A percentile compares a stretch with the other conserved stretches of the same genome.
phyloP scores from a whole-genome alignment of 202 grass and related monocot genomes.

The Schoenoplectus tabernaemontani region DNA sequence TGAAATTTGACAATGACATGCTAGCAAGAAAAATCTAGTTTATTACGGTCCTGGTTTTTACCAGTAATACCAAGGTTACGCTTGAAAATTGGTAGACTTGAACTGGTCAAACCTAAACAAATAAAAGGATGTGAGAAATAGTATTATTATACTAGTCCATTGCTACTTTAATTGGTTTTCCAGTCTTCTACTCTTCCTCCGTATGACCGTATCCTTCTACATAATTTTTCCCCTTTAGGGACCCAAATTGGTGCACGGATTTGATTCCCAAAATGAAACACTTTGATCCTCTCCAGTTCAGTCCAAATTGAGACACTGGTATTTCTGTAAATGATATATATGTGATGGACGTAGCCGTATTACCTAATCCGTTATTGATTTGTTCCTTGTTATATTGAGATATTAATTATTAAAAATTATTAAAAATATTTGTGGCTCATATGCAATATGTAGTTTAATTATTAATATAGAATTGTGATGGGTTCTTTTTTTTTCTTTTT shows the following conservation, averaged over 20 bases:
- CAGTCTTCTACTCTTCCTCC: not conserved
- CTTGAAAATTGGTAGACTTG: not conserved
- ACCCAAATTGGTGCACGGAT: not conserved
- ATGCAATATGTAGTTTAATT: no score
- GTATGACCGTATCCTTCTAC: not conserved
- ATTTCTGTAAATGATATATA: not conserved
- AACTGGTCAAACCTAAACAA: not conserved
- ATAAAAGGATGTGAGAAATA: not conserved
- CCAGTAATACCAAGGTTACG: not conserved
- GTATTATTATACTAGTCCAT: conserved; percentile 5
- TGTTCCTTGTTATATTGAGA: no score
- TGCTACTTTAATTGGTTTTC: not conserved
- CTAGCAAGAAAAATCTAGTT: not conserved
- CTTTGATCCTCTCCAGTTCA: not conserved
- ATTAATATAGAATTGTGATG: not conserved
- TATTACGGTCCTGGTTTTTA: not conserved
- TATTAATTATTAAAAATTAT: no score
- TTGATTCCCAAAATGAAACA: conserved; percentile 12
- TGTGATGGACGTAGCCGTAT: not conserved
- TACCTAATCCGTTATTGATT: not conserved
- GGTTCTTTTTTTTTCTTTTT: no score
- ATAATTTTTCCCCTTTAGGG: not conserved
- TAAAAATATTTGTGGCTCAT: no score
- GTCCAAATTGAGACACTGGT: not conserved
- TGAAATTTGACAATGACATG: not conserved